A percentile compares a stretch with the other conserved stretches of the same genome.
Evolutionary conservation across 2,329 filamentous ascomycete species (phyloP).

Genomic region (Didymella segeticola): DNA sequence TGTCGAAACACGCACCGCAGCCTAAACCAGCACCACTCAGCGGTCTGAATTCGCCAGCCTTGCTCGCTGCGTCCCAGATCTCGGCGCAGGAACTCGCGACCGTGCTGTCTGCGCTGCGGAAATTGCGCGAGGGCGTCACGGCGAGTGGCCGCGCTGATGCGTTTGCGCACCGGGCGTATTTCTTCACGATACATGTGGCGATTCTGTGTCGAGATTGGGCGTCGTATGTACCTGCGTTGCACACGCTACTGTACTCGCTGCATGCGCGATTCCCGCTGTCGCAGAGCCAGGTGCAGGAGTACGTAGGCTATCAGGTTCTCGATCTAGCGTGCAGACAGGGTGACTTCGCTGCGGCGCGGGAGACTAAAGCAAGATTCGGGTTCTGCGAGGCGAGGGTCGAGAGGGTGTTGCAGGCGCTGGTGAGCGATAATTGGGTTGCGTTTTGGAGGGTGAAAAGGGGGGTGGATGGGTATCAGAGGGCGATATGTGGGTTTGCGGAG

Average conservation of each 20-base stretch:
- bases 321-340: slow-evolving; percentile 86
- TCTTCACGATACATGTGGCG: slow-evolving; percentile 86
- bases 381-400: slow-evolving; percentile 74
- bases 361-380: slow-evolving; percentile 65
- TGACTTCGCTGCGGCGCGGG: slow-evolving; percentile 76
- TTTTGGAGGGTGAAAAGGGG: slow-evolving; percentile 75
- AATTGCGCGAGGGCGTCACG: slow-evolving; percentile 88
- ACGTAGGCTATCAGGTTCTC: slow-evolving; percentile 80
- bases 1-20: slow-evolving; percentile 29
- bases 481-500: slow-evolving; percentile 82
- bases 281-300: slow-evolving; percentile 76
- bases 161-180: slow-evolving; percentile 88
- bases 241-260: slow-evolving; percentile 76
- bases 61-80: slow-evolving; percentile 36
- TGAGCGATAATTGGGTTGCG: slow-evolving; percentile 80
- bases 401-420: slow-evolving; percentile 70
- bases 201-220: slow-evolving; percentile 83
- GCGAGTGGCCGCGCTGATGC: slow-evolving; percentile 76
- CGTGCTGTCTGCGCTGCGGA: slow-evolving; percentile 84
- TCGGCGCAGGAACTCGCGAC: slow-evolving; percentile 67
- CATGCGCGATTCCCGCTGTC: slow-evolving; percentile 73
- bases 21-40: slow-evolving; percentile 8
- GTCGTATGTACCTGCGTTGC: slow-evolving; percentile 86
- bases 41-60: slow-evolving; percentile 30
- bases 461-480: slow-evolving; percentile 81